Evolutionary conservation across 2,329 filamentous ascomycete genomes (phyloP).

Genomic region (Aspergillus niger): DNA sequence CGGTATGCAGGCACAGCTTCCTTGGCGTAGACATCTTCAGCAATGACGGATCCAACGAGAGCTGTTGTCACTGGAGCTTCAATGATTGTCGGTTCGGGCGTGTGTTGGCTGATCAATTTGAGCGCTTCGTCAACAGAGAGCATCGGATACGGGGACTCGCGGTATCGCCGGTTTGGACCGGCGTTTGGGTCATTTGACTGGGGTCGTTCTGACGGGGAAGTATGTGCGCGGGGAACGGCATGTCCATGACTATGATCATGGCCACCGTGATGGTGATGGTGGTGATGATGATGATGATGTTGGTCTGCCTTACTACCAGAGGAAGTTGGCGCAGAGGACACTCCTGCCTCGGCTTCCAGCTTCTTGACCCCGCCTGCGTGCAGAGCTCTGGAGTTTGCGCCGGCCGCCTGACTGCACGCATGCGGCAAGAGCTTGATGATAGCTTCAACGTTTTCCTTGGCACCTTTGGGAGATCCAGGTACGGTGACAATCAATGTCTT

Average conservation of each 20-base stretch:
- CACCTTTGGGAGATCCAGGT: slow-evolving; percentile 92
- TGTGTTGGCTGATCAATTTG: slow-evolving; percentile 69
- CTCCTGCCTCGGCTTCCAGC: slow-evolving; percentile 79
- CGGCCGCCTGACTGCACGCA: slow-evolving; percentile 87
- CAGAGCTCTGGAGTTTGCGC: slow-evolving; percentile 74
- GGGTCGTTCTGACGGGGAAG: slow-evolving; percentile 60
- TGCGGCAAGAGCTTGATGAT: slow-evolving; percentile 89
- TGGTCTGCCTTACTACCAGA: slow-evolving; percentile 19
- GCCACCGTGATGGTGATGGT: slow-evolving; percentile 53
- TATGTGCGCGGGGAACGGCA: slow-evolving; percentile 69
- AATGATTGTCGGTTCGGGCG: slow-evolving; percentile 62
- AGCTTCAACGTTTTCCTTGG: slow-evolving; percentile 87
- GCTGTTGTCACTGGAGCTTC: slow-evolving; percentile 62
- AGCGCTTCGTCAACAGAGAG: slow-evolving; percentile 81
- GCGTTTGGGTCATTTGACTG: slow-evolving; percentile 62
- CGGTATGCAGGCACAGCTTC: slow-evolving; percentile 91
- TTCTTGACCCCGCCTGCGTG: slow-evolving; percentile 81
- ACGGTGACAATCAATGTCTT: slow-evolving; percentile 82
- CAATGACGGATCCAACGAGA: slow-evolving; percentile 76
- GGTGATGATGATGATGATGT: slow-evolving; percentile 39
- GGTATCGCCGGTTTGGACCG: slow-evolving; percentile 68
- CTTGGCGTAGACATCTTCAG: slow-evolving; percentile 74
- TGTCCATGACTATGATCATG: slow-evolving; percentile 67
- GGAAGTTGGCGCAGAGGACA: slow-evolving; percentile 40
- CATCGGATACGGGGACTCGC: slow-evolving; percentile 91